Evolutionary conservation across 345 rosid species (phyloP).

Genomic region (Boechera retrofracta): DNA sequence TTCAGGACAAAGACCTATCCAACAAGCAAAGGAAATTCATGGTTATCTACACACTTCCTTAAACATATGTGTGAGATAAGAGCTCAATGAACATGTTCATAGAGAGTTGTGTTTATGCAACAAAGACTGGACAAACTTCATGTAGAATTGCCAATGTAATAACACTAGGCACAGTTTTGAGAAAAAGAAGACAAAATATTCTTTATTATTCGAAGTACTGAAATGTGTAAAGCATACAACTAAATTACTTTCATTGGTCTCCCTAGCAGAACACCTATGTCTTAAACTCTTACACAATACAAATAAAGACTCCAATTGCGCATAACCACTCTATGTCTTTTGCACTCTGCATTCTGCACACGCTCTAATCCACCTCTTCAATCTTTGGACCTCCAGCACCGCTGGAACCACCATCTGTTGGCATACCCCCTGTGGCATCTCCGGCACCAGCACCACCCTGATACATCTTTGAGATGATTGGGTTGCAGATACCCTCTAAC

Average conservation of each 20-base stretch:
- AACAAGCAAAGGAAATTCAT: constrained; percentile 36
- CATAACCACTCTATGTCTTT: neutral
- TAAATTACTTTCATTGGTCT: constrained; percentile 4
- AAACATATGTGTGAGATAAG: neutral
- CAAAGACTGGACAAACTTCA: neutral
- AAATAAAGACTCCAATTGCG: neutral
- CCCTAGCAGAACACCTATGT: neutral
- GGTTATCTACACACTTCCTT: neutral
- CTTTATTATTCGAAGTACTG: constrained; percentile 26
- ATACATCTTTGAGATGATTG: constrained; percentile 53
- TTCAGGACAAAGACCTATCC: constrained; percentile 17
- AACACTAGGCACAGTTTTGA: neutral
- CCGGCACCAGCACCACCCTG: constrained; percentile 44
- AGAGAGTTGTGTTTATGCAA: neutral
- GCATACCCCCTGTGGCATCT: constrained; percentile 30
- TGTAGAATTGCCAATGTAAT: neutral
- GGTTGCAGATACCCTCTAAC: constrained; percentile 51
- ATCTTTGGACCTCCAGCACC: constrained; percentile 55
- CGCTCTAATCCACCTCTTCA: constrained; percentile 54
- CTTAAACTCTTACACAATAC: neutral
- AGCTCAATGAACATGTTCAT: neutral
- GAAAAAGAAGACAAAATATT: neutral
- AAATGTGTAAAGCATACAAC: constrained; percentile 15
- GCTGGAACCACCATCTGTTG: constrained; percentile 33
- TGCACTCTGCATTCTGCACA: neutral